These are phyloP conservation scores for Heliosperma pusillum DNA, from an alignment of 148 eudicot species.

Conservation along the genomic window DNA sequence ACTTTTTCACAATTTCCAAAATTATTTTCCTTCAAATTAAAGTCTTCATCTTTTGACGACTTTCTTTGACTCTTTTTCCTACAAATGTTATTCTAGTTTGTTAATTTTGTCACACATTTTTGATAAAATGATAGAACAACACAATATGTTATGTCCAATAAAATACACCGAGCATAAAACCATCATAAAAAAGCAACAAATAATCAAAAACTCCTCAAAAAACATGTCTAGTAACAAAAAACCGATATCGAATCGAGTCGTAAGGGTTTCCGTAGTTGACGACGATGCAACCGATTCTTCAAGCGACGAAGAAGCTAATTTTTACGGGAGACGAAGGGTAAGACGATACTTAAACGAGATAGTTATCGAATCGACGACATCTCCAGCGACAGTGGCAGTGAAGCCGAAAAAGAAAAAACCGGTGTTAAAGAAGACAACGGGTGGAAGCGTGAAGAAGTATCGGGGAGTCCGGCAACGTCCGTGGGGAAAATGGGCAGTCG, in stretches of 20 bases:
- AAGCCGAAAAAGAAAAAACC: slow-evolving; percentile 27
- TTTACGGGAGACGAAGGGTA: slow-evolving; percentile 52
- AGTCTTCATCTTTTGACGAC: slow-evolving; percentile 12
- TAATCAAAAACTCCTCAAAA: not conserved
- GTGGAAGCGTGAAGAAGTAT: slow-evolving; percentile 42
- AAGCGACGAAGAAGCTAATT: slow-evolving; percentile 52
- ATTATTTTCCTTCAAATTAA: not conserved
- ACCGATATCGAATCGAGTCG: slow-evolving; percentile 23
- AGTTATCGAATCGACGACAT: slow-evolving; percentile 26
- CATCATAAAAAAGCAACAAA: slow-evolving; percentile 25
- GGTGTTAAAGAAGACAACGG: not conserved
- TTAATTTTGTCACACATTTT: not conserved
- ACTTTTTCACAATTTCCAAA: not conserved
- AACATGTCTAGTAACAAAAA: not conserved
- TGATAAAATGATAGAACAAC: not conserved
- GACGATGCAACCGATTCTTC: slow-evolving; percentile 81
- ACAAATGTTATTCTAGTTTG: not conserved
- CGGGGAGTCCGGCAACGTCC: slow-evolving; percentile 81
- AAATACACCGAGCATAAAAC: slow-evolving; percentile 57
- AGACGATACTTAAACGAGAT: slow-evolving; percentile 56
- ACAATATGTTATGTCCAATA: slow-evolving; percentile 37
- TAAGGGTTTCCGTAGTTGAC: slow-evolving; percentile 55
- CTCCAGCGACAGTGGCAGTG: not conserved
- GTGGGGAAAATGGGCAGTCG: slow-evolving; percentile 98
- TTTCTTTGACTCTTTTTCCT: not conserved